phyloP scores from a whole-genome alignment of 1,284 basidiomycete species.

The Mycosarcoma maydis region DNA sequence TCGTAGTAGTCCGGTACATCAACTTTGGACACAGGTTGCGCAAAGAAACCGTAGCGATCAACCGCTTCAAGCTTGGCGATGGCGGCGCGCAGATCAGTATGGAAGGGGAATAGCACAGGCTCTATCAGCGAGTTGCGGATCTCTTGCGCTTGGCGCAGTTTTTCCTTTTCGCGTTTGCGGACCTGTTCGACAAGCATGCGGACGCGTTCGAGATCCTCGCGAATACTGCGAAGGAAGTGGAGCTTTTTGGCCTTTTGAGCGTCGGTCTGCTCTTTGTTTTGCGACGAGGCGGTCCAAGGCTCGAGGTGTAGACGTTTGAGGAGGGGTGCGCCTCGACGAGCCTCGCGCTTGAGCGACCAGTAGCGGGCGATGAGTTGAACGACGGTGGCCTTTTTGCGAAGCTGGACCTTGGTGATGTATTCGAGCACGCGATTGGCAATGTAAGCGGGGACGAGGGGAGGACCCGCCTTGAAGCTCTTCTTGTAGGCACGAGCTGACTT shows the following conservation, averaged over 20 bases:
- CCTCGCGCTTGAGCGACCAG: conserved; percentile 96
- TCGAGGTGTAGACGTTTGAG: conserved; percentile 93
- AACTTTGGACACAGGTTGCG: conserved; percentile 69
- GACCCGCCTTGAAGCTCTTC: conserved; percentile 70
- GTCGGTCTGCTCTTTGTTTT: conserved; percentile 73
- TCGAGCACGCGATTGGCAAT: conserved; percentile 76
- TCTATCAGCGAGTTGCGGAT: conserved; percentile 76
- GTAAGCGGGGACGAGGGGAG: conserved; percentile 71
- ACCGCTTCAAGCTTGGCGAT: conserved; percentile 27
- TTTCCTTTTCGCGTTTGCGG: conserved; percentile 83
- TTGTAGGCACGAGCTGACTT: conserved; percentile 72
- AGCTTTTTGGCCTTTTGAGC: conserved; percentile 80
- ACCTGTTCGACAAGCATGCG: conserved; percentile 78
- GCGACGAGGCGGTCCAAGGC: conserved; percentile 88
- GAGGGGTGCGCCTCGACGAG: conserved; percentile 88
- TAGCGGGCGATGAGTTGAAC: conserved; percentile 84
- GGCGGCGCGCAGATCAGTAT: conserved; percentile 27
- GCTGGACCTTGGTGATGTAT: conserved; percentile 78
- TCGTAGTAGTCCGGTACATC: conserved; percentile 94
- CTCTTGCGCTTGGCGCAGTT: conserved; percentile 78
- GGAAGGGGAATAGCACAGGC: conserved; percentile 40
- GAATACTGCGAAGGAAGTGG: conserved; percentile 72
- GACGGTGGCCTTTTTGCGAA: conserved; percentile 82
- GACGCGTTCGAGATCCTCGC: conserved; percentile 81
- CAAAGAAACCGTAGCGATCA: conserved; percentile 56